phyloP scores from a whole-genome alignment of 148 eudicot genomes.

The Nyssa sinensis region DNA sequence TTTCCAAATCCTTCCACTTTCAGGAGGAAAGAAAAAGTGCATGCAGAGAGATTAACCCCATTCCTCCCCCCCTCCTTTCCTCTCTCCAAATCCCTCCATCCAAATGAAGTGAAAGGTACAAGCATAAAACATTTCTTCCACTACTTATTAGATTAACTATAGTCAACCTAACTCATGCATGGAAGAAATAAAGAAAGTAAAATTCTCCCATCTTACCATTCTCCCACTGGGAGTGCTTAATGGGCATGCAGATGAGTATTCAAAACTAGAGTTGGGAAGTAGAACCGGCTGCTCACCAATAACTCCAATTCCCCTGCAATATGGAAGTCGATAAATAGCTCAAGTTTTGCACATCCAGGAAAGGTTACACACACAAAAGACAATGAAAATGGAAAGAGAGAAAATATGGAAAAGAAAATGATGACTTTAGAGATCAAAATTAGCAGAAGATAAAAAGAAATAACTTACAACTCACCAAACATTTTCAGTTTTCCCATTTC shows the following conservation, averaged over 20 bases:
- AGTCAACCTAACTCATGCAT: background rate
- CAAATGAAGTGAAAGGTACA: background rate
- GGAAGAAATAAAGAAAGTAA: slow-evolving; percentile 5
- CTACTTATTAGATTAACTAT: background rate
- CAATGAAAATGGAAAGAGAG: background rate
- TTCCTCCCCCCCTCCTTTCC: background rate
- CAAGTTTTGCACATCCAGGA: background rate
- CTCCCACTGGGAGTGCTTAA: slow-evolving; percentile 82
- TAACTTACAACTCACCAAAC: slow-evolving; percentile 54
- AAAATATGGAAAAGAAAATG: background rate
- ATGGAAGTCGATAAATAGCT: slow-evolving; percentile 13
- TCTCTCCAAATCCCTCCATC: background rate
- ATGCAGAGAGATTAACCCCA: background rate
- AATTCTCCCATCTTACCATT: slow-evolving; percentile 58
- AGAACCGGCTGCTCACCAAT: slow-evolving; percentile 97
- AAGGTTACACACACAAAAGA: background rate
- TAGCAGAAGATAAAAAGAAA: background rate
- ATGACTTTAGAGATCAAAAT: background rate
- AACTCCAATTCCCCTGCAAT: slow-evolving; percentile 82
- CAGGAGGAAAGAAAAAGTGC: background rate
- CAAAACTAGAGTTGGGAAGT: slow-evolving; percentile 93
- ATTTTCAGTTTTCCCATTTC: slow-evolving; percentile 74
- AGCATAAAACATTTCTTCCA: background rate
- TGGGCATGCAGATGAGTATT: slow-evolving; percentile 97
- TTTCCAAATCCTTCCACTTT: too few species aligned